Base-by-base conservation (phyloP, 225 moss, liverwort and hornwort genomes). In the Ulota crispa region DNA sequence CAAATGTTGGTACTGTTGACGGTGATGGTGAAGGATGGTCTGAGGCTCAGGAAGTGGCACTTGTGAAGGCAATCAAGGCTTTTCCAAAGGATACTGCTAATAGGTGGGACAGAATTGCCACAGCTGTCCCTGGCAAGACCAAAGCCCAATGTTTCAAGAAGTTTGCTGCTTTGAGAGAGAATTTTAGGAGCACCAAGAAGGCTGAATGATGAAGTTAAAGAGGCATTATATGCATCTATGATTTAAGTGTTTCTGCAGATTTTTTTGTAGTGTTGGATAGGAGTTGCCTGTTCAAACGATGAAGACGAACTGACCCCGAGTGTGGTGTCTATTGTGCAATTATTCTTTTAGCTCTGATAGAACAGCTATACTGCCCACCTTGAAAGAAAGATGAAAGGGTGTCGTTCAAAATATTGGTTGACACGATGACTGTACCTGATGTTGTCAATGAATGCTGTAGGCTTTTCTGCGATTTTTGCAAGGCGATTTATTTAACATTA, bases 41-140 rank as follows among this genome's bases (percentile, higher is more conserved):
- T 8, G 94, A 98, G 80, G 76, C 72, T 66, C 95, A 98, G 89
- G 94, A 92, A 83, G 84, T 94, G 37, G 94, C 97, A 30, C 82
- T 95, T 42, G 95, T 94, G 36, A 94, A 95, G 82, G 94, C 97
- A 15, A 87, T 93, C 67, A 98, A 94, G 86, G 91, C 91, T n/a
- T 98, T 98, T 27, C 92, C 94, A 0, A 97, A 95, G 81, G 94
- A 95, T 32, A 88, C 88, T 4, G 64, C 80, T 7, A 94, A 86
- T 20, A 92, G 97, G 86, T 98, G 97, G 95, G 97, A 98, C 73
- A 93, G 93, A 75, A 98, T 98, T 79, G 89, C 95, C 3, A 82
- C 93, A 6, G 95, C 95, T 42, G 97, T 98, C 18, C 95, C 94
- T 54, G 90, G 92, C 45, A 98, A 94, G 86, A 90, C 79, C 62